Evolutionary conservation across 352 stramenopile genomes (phyloP), one percentile per base, ranked within the genome.

Genomic region (Globisporangium recalcitrans): DNA sequence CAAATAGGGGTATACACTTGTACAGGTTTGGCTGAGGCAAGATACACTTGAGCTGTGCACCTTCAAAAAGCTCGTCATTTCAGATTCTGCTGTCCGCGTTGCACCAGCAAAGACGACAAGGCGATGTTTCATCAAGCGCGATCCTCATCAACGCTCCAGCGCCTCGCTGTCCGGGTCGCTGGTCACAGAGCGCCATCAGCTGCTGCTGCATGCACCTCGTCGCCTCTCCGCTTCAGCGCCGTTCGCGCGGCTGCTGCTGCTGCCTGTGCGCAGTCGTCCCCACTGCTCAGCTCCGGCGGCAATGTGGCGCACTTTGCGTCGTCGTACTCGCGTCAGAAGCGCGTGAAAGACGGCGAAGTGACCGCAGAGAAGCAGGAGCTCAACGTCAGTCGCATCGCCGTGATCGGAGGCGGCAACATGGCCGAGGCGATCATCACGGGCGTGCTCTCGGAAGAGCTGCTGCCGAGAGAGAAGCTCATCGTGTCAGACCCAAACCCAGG

Each of bases 381-480:
- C 19, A 56, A 75, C 4, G 65, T 93, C 36, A 66, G 64, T 29
- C 77, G 78, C 19, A 71, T 95, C 53, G 80, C 84, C 0, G 80
- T 97, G 32, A 88, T 97, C 46, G 89, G 89, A 38, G 89, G 89
- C 16, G 89, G 89, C 51, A 96, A 96, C 65, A 97, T 97, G 89
- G 85, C 85, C 26, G 87, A 97, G 53, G 89, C 89, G 16, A 88
- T 97, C 42, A 78, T 97, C 66, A 90, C 79, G 31, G 85, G 84
- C 22, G 71, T 97, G 29, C 65, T 93, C 19, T 77, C 71, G 1
- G 73, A 93, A 61, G 77, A 89, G 6, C 72, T 93, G 16, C 70
- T 93, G 34, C 63, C 74, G 5, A 80, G 68, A 31, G 64, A 71
- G 21, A 90, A 93, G 62, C 74, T 93, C 44, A 70, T 93, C n/a